Conservation (phyloP, 1,284 basidiomycete species). For the Leccinum brunneo-olivaceum region DNA sequence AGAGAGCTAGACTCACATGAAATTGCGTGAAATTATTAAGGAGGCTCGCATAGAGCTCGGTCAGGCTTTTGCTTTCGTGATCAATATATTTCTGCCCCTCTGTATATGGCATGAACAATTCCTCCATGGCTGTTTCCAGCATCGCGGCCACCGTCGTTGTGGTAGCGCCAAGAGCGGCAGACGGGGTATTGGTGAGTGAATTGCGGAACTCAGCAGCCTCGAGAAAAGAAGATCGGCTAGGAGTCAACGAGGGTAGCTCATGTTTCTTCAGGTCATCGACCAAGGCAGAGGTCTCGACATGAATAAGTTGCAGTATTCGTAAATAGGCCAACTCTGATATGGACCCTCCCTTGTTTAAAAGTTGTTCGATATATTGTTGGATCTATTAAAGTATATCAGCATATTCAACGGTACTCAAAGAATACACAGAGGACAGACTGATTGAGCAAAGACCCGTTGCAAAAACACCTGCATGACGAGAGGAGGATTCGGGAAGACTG, state of each 20-base stretch:
- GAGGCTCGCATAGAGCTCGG: constrained; percentile 75
- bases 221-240: constrained; percentile 46
- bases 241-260: constrained; percentile 68
- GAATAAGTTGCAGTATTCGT: constrained; percentile 85
- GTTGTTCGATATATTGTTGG: constrained; percentile 87
- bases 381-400: constrained; percentile 50
- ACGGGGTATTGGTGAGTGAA: constrained; percentile 42
- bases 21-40: constrained; percentile 79
- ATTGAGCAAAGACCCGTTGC: constrained; percentile 96
- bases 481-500: constrained; percentile 94
- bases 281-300: constrained; percentile 71
- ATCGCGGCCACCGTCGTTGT: constrained; percentile 66
- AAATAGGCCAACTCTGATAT: constrained; percentile 89
- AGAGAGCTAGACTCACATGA: constrained; percentile 57
- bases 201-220: constrained; percentile 56
- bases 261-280: constrained; percentile 92
- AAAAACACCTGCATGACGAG: constrained; percentile 99
- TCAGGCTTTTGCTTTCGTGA: constrained; percentile 82
- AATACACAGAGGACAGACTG: constrained; percentile 48
- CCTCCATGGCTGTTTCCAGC: constrained; percentile 93
- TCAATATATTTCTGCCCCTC: constrained; percentile 92
- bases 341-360: constrained; percentile 66
- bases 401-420: neutral
- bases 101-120: constrained; percentile 91
- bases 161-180: constrained; percentile 33